A percentile compares a stretch with the other conserved stretches of the same genome.
These are phyloP conservation scores for Barnettozyma botsteinii DNA, from an alignment of 805 yeast genomes.

Conservation along the genomic window DNA sequence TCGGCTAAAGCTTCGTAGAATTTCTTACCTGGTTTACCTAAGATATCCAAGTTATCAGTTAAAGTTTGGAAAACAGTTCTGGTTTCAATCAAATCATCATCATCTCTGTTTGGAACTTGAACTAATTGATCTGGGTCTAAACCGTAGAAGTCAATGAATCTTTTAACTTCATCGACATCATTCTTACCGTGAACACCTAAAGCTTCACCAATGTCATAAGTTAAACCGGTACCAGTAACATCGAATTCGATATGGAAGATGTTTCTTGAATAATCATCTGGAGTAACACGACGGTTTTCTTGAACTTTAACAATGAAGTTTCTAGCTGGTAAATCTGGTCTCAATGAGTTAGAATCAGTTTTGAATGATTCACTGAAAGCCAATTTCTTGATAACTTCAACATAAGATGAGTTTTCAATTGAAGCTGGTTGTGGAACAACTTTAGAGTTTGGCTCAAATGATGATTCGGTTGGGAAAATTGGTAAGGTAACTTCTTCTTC, in stretches of 20 bases:
- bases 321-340: constrained; percentile 86
- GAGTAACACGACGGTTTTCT: constrained; percentile 89
- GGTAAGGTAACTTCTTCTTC: constrained; percentile 41
- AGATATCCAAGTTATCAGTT: constrained; percentile 74
- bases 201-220: constrained; percentile 93
- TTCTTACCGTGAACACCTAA: constrained; percentile 93
- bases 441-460: constrained; percentile 62
- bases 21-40: constrained; percentile 94
- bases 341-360: constrained; percentile 44
- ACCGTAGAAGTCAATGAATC: constrained; percentile 67
- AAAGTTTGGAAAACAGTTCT: constrained; percentile 81
- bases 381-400: constrained; percentile 60
- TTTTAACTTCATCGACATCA: constrained; percentile 53
- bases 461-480: constrained; percentile 53
- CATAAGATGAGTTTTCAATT: constrained; percentile 36
- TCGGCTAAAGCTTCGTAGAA: constrained; percentile 80
- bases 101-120: constrained; percentile 65
- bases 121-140: constrained; percentile 63
- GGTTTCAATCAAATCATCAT: constrained; percentile 50
- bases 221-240: constrained; percentile 82
- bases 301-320: constrained; percentile 86
- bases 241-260: constrained; percentile 97
- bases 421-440: constrained; percentile 32
- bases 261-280: constrained; percentile 82
- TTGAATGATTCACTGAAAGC: constrained; percentile 78